Evolutionary conservation across 2,329 filamentous ascomycete species (phyloP).

Genomic region (Leptographium procerum): DNA sequence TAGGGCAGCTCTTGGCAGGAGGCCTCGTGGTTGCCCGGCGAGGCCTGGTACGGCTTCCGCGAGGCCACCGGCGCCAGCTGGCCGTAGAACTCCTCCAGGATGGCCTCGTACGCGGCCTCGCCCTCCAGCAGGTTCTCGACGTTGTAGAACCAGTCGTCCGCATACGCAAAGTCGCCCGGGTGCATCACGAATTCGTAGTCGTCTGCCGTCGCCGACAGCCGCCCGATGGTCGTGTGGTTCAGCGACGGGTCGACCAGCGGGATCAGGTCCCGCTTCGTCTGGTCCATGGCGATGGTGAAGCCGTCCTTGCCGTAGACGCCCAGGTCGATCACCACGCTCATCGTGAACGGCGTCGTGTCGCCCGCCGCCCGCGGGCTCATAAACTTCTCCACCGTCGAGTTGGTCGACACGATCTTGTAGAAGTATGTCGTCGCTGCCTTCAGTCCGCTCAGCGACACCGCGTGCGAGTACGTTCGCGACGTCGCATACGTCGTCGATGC

Average conservation of each 20-base stretch:
- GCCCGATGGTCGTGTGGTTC: constrained; percentile 47
- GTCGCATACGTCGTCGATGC: constrained; percentile 33
- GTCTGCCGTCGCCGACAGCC: constrained; percentile 37
- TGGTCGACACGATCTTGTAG: constrained; percentile 46
- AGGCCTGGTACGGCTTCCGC: constrained; percentile 44
- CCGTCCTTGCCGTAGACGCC: constrained; percentile 43
- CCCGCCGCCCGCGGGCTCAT: constrained; percentile 40
- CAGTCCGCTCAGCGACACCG: constrained; percentile 33
- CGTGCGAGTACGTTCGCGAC: constrained; percentile 42
- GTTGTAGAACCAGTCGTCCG: constrained; percentile 43
- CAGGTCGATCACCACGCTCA: constrained; percentile 42
- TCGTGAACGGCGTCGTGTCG: constrained; percentile 40
- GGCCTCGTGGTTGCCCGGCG: constrained; percentile 49
- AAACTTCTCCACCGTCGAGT: constrained; percentile 42
- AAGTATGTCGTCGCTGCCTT: constrained; percentile 45
- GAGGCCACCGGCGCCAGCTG: constrained; percentile 41
- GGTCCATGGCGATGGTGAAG: constrained; percentile 33
- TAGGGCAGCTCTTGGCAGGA: constrained; percentile 33
- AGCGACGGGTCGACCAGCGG: constrained; percentile 37
- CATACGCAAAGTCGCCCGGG: constrained; percentile 45
- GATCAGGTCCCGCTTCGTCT: constrained; percentile 35
- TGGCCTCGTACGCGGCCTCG: constrained; percentile 92
- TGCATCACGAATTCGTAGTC: constrained; percentile 45
- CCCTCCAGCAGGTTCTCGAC: constrained; percentile 54
- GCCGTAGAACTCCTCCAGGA: constrained; percentile 74